A percentile compares a stretch with the other conserved stretches of the same genome.
phyloP scores from a whole-genome alignment of 2,329 filamentous ascomycete genomes.

The Hortaea werneckii region DNA sequence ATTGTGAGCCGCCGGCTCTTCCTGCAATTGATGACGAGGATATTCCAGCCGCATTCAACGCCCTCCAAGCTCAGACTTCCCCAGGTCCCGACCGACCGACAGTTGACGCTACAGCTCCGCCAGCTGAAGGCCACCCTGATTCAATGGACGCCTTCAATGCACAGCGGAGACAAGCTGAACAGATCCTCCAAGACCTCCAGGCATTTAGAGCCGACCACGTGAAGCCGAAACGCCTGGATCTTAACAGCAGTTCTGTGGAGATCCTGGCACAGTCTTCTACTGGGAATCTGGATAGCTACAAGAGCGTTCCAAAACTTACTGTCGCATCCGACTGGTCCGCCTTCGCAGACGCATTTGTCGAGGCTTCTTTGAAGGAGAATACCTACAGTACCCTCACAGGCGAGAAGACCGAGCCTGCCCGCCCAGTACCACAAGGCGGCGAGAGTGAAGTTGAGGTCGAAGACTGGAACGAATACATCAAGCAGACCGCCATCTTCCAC shows the following conservation, averaged over 20 bases:
- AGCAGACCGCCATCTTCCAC: slow-evolving; percentile 23
- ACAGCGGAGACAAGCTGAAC: slow-evolving; percentile 6
- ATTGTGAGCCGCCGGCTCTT: slow-evolving; percentile 9
- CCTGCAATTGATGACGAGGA: background rate
- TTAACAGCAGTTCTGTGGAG: slow-evolving; percentile 20
- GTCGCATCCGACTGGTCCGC: slow-evolving; percentile 17
- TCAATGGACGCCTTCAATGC: background rate
- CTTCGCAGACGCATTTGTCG: slow-evolving; percentile 18
- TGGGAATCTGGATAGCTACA: slow-evolving; percentile 22
- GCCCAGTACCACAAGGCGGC: slow-evolving; percentile 6
- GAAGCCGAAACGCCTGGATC: slow-evolving; percentile 14
- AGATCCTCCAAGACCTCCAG: slow-evolving; percentile 12
- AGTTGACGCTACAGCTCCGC: background rate
- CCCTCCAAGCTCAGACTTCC: background rate
- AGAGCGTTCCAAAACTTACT: slow-evolving; percentile 8
- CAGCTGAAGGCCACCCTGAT: background rate
- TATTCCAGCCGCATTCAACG: background rate
- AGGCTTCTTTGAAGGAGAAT: slow-evolving; percentile 22
- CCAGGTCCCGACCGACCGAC: background rate
- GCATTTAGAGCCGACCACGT: slow-evolving; percentile 20
- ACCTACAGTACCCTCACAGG: slow-evolving; percentile 20
- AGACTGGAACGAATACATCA: slow-evolving; percentile 25
- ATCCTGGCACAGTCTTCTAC: slow-evolving; percentile 21
- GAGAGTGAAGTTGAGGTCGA: slow-evolving; percentile 15
- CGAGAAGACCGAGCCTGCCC: slow-evolving; percentile 18